Evolutionary conservation across 192 early-diverging fungal species (phyloP).

Genomic region (Coemansia sp.): DNA sequence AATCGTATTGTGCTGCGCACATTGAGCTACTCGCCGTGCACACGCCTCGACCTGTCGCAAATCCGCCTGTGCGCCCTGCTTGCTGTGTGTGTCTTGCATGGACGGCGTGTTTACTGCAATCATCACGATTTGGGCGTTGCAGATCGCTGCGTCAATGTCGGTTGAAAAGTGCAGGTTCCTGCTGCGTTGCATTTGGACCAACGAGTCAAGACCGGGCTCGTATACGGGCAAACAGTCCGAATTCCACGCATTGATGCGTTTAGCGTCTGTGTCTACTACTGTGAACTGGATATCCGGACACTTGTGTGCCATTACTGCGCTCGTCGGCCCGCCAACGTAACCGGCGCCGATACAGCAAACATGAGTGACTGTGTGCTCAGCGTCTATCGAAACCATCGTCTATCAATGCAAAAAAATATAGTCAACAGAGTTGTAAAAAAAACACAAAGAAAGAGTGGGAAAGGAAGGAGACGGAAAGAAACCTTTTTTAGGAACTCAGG

Average conservation of each 20-base stretch:
- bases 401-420: neutral
- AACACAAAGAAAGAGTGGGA: too few species aligned
- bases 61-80: conserved; percentile 78
- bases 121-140: conserved; percentile 83
- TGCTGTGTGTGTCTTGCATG: conserved; percentile 61
- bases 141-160: conserved; percentile 74
- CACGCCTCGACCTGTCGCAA: conserved; percentile 72
- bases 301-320: conserved; percentile 88
- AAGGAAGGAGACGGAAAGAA: too few species aligned
- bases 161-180: conserved; percentile 87
- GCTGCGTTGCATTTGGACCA: conserved; percentile 54
- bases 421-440: too few species aligned
- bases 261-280: conserved; percentile 80
- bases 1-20: conserved; percentile 78
- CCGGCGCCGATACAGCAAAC: conserved; percentile 96
- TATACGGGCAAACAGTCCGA: conserved; percentile 76
- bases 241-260: conserved; percentile 89
- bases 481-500: too few species aligned
- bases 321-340: conserved; percentile 93
- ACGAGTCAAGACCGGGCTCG: neutral
- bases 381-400: conserved; percentile 5
- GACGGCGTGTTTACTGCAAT: conserved; percentile 94
- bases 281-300: conserved; percentile 87
- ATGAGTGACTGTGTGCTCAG: conserved; percentile 35
- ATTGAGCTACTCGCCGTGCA: conserved; percentile 77